Percentiles rank a stretch among this genome's conserved stretches.
Evolutionary conservation across 495 filamentous ascomycete species (phyloP).

Genomic region (Evernia prunastri): DNA sequence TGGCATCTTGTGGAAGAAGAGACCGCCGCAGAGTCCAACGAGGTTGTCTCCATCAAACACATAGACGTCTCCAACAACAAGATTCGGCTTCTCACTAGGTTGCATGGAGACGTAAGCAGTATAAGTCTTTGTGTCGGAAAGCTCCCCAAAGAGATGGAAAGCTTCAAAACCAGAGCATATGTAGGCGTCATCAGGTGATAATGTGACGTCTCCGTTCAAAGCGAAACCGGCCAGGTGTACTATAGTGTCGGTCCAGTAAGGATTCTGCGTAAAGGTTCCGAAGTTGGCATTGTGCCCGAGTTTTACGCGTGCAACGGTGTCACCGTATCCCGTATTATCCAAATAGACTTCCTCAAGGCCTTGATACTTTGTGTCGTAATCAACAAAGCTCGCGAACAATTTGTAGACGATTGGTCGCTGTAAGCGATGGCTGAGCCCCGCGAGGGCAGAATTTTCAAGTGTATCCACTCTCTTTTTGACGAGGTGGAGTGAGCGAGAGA

Average conservation of each 20-base stretch:
- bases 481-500: conserved; percentile 1
- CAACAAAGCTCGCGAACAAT: conserved; percentile 40
- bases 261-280: conserved; percentile 58
- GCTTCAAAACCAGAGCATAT: conserved; percentile 58
- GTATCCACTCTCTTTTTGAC: conserved; percentile 3
- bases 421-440: conserved; percentile 8
- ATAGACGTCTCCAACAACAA: conserved; percentile 49
- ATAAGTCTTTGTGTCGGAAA: conserved; percentile 49
- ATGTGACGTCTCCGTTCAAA: conserved; percentile 6
- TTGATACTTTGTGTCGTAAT: conserved; percentile 40
- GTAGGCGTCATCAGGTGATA: conserved; percentile 45
- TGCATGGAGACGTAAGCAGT: conserved; percentile 52
- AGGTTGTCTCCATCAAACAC: conserved; percentile 49
- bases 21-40: conserved; percentile 38
- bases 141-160: conserved; percentile 47
- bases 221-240: conserved; percentile 56
- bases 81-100: conserved; percentile 32
- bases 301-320: conserved; percentile 60
- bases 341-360: conserved; percentile 70
- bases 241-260: conserved; percentile 65
- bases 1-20: conserved; percentile 49
- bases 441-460: not conserved
- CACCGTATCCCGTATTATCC: conserved; percentile 53
- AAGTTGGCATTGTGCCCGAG: conserved; percentile 52
- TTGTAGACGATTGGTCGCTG: conserved; percentile 39